These are phyloP conservation scores for Amauroascus verrucosus DNA, from an alignment of 2,329 filamentous ascomycete species.

Conservation along the genomic window DNA sequence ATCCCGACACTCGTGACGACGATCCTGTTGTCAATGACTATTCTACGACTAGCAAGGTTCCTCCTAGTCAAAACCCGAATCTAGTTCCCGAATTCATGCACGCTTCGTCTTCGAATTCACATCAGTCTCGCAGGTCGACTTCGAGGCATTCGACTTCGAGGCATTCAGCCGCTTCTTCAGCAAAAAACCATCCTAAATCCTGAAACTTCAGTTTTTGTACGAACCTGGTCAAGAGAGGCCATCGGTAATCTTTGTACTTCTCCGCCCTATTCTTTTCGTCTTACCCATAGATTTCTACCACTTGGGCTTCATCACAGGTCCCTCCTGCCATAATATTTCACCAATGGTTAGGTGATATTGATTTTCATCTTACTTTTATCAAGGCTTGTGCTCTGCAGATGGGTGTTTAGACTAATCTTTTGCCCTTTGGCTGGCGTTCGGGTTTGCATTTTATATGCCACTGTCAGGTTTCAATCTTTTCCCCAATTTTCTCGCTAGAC, in stretches of 20 bases:
- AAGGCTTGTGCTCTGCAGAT: neutral
- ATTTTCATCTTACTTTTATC: neutral
- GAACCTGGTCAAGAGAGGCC: neutral
- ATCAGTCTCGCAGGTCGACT: conserved; percentile 26
- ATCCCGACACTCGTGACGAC: conserved; percentile 37
- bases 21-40: conserved; percentile 36
- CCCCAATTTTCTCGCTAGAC: neutral
- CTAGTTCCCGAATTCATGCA: conserved; percentile 37
- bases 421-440: neutral
- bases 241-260: neutral
- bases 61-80: conserved; percentile 40
- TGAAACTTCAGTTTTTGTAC: neutral
- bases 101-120: conserved; percentile 22
- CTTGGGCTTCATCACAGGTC: neutral
- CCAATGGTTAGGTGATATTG: conserved; percentile 3
- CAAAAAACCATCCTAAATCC: neutral
- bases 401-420: neutral
- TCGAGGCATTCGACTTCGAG: conserved; percentile 24
- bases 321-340: conserved; percentile 8
- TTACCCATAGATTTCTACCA: conserved; percentile 4
- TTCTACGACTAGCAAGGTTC: conserved; percentile 26
- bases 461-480: neutral
- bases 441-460: neutral
- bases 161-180: conserved; percentile 5
- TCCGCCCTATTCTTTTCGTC: neutral